These are phyloP conservation scores for Sungouiozyma ichnusensis DNA, from an alignment of 805 yeast species.

Conservation along the genomic window DNA sequence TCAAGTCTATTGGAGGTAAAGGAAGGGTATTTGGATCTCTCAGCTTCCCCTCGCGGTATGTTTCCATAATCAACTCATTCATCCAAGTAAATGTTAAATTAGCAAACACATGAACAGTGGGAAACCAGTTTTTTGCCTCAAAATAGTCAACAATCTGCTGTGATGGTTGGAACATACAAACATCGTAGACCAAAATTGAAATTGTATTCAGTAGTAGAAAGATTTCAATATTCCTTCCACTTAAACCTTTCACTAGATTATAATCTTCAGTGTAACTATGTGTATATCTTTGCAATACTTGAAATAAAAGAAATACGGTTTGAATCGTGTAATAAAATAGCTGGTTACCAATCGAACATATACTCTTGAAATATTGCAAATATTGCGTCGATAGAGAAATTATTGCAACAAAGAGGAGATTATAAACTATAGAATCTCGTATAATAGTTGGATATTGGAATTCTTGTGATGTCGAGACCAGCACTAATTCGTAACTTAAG, in stretches of 20 bases:
- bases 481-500: conserved; percentile 7
- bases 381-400: conserved; percentile 23
- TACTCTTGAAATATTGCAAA: conserved; percentile 21
- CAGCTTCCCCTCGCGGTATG: conserved; percentile 31
- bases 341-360: conserved; percentile 22
- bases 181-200: conserved; percentile 32
- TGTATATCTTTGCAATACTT: conserved; percentile 17
- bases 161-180: conserved; percentile 31
- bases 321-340: conserved; percentile 21
- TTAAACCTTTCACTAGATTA: conserved; percentile 13
- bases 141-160: conserved; percentile 29
- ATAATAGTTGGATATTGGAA: conserved; percentile 7
- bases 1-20: conserved; percentile 31
- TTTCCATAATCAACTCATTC: conserved; percentile 34
- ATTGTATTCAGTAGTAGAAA: conserved; percentile 25
- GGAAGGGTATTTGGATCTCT: conserved; percentile 34
- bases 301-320: conserved; percentile 11
- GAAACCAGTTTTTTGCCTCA: conserved; percentile 24
- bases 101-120: conserved; percentile 26
- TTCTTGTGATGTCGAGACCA: conserved; percentile 2
- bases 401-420: conserved; percentile 12
- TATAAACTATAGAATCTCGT: conserved; percentile 8
- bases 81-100: conserved; percentile 38
- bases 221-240: conserved; percentile 18
- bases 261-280: conserved; percentile 13